These are phyloP conservation scores for Fusarium foetens DNA, from an alignment of 2,329 filamentous ascomycete genomes.

Conservation along the genomic window DNA sequence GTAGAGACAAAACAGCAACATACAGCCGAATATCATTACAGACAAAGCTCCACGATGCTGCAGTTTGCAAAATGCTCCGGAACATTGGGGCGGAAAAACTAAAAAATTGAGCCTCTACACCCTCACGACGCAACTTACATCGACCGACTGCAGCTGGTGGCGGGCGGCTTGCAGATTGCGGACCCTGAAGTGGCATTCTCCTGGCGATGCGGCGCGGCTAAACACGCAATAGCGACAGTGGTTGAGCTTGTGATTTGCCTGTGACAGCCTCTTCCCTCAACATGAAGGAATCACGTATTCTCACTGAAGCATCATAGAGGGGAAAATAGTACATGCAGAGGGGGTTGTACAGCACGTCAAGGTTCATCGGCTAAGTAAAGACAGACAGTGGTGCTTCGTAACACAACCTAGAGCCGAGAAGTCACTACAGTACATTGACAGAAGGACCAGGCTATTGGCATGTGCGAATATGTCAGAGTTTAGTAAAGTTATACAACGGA, in stretches of 20 bases:
- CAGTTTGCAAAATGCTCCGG: not conserved
- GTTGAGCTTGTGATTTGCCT: conserved; percentile 22
- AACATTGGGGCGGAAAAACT: not conserved
- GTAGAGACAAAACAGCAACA: not conserved
- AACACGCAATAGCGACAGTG: conserved; percentile 23
- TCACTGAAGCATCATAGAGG: not conserved
- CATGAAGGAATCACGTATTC: not conserved
- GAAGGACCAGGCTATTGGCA: conserved; percentile 15
- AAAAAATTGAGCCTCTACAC: conserved; percentile 10
- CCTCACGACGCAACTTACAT: conserved; percentile 15
- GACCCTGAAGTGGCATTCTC: conserved; percentile 31
- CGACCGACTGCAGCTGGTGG: conserved; percentile 26
- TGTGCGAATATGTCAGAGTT: conserved; percentile 19
- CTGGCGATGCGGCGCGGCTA: conserved; percentile 6
- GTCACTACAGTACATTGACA: not conserved
- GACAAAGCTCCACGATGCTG: not conserved
- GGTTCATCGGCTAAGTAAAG: conserved; percentile 13
- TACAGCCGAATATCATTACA: not conserved
- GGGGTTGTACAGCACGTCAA: conserved; percentile 5
- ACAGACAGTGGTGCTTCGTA: conserved; percentile 23
- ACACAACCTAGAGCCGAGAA: conserved; percentile 29
- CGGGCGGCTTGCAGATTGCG: conserved; percentile 36
- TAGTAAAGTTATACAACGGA: conserved; percentile 11
- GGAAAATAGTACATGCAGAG: not conserved
- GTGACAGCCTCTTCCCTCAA: not conserved